Base-by-base conservation (phyloP, 768 basidiomycete genomes). In the Wakefieldia striispora region DNA sequence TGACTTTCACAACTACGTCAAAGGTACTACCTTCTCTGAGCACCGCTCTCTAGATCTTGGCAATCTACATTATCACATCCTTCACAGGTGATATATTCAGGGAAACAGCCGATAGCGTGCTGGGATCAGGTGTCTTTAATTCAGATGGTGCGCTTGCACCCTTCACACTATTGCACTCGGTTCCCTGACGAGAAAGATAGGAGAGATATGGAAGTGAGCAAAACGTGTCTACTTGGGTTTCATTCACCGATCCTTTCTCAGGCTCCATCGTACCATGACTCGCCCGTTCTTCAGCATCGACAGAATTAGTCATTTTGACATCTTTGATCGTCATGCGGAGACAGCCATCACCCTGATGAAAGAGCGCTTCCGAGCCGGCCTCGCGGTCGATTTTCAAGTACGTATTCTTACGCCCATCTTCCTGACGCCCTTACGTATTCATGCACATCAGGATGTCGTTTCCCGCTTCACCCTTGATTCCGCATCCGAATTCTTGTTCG, bases 231-330 rank as follows among this genome's bases (percentile, higher is more conserved):
- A 21, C 11, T 21, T 26, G 9, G 0, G 29, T 41, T 9, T 13
- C 47, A 46, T 8, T 23, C 17, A 16, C 43, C 39, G 48, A 41
- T 19, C 3, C 12, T n/a, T 39, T 41, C 29, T 6, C 24, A 79
- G 84, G 59, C 78, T 84, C 56, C 84, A 87, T 61, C 80, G 85
- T 10, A 58, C 73, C 4, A 83, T 88, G 71, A 82, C 83, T 0
- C 78, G 86, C 0, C 86, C 86, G 0, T 87, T 88, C 71, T 88
- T 89, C 69, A 77, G 64, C 46, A 75, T 73, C 38, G 84, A 86
- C 29, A 70, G 76, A 27, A 77, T 84, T 45, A 77, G 74, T 40
- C 77, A 84, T 59, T 86, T 84, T 45, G 78, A 84, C 21, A 80
- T 78, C 26, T 85, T 84, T 55, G 79, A 78, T 43, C 69, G 75